These are phyloP conservation scores for Monosporascus sp. DNA, from an alignment of 2,329 filamentous ascomycete species.

Conservation along the genomic window DNA sequence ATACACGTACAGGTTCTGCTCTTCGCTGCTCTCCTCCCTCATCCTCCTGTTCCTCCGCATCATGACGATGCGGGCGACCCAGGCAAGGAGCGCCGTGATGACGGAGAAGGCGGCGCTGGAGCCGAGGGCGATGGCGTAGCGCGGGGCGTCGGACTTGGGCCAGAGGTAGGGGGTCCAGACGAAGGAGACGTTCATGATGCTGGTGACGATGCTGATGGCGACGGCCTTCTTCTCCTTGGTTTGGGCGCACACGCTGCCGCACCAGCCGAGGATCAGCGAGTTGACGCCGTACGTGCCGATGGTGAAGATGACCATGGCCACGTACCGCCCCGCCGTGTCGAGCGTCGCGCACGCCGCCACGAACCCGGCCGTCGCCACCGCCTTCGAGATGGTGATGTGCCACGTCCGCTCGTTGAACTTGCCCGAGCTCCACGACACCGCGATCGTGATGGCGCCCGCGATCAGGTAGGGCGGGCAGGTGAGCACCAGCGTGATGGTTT, in stretches of 20 bases:
- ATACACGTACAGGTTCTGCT: no score
- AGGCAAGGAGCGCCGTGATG: no score
- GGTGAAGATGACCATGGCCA: constrained; percentile 33
- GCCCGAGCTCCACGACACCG: constrained; percentile 36
- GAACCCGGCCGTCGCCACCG: constrained; percentile 32
- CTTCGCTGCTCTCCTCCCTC: no score
- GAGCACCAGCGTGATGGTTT: constrained; percentile 40
- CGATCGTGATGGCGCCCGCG: constrained; percentile 30
- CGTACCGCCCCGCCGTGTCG: constrained; percentile 23
- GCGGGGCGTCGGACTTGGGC: neutral
- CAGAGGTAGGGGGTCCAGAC: constrained; percentile 35
- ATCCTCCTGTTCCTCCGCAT: no score
- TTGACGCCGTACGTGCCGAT: constrained; percentile 36
- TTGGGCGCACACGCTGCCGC: constrained; percentile 34
- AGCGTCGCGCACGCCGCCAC: constrained; percentile 16
- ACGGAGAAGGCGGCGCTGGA: no score
- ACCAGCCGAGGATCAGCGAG: constrained; percentile 40
- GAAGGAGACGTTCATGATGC: constrained; percentile 30
- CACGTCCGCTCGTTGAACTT: constrained; percentile 42
- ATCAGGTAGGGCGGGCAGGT: constrained; percentile 37
- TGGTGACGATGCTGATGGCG: constrained; percentile 31
- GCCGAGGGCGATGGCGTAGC: no score
- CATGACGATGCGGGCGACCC: no score
- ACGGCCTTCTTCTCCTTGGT: constrained; percentile 44
- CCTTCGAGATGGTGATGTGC: constrained; percentile 39